These are phyloP conservation scores for Teratosphaeria gauchensis DNA, from an alignment of 2,329 filamentous ascomycete species.

Conservation along the genomic window DNA sequence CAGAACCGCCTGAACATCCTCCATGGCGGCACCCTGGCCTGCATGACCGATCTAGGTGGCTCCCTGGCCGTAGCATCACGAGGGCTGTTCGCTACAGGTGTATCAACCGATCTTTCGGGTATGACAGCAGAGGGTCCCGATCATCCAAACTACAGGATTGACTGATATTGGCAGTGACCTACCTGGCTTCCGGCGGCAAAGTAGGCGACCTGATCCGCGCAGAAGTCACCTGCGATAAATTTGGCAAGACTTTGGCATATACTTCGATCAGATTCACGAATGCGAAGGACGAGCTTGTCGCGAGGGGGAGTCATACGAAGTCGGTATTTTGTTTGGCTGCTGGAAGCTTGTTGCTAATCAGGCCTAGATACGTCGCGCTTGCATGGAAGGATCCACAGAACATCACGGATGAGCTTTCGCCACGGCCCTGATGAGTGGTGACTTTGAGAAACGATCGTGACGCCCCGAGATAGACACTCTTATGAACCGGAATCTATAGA, in stretches of 20 bases:
- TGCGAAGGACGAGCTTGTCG: slow-evolving; percentile 48
- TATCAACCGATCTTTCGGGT: slow-evolving; percentile 57
- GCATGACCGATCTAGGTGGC: slow-evolving; percentile 60
- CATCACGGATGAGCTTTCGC: slow-evolving; percentile 47
- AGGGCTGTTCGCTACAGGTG: slow-evolving; percentile 56
- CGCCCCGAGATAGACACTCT: too few relatives aligned
- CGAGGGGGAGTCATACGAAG: slow-evolving; percentile 60
- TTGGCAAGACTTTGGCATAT: slow-evolving; percentile 57
- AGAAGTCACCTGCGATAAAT: slow-evolving; percentile 56
- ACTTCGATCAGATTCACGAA: slow-evolving; percentile 55
- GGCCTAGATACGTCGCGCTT: slow-evolving; percentile 43
- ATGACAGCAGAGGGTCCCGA: slow-evolving; percentile 4
- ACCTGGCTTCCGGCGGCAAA: slow-evolving; percentile 53
- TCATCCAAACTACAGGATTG: not conserved
- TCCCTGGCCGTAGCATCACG: slow-evolving; percentile 56
- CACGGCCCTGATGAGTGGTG: slow-evolving; percentile 15
- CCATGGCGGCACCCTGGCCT: slow-evolving; percentile 70
- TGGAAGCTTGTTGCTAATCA: not conserved
- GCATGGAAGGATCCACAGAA: slow-evolving; percentile 56
- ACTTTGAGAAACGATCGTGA: too few relatives aligned
- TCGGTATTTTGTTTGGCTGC: slow-evolving; percentile 19
- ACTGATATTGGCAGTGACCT: slow-evolving; percentile 43
- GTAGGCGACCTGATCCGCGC: slow-evolving; percentile 42
- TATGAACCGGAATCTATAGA: too few relatives aligned
- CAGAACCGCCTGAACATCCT: slow-evolving; percentile 69